phyloP scores from a whole-genome alignment of 75 land plant genomes.

The Larix kaempferi region DNA sequence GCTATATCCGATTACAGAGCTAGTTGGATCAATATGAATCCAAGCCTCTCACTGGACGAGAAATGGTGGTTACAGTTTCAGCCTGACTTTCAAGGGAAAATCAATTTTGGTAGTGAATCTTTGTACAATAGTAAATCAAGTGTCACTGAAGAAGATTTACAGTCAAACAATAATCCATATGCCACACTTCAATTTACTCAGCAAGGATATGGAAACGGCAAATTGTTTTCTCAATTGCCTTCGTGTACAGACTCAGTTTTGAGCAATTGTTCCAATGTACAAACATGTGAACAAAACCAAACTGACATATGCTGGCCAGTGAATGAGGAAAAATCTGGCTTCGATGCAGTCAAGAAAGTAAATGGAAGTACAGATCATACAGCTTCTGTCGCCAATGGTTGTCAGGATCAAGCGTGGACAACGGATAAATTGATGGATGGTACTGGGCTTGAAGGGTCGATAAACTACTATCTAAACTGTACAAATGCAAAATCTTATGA shows the following conservation, averaged over 20 bases:
- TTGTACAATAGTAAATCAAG: neutral
- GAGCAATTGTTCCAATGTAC: constrained; percentile 4
- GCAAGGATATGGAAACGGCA: neutral
- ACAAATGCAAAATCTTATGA: constrained; percentile 1
- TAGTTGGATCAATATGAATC: neutral
- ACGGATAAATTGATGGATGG: constrained; percentile 6
- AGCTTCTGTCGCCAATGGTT: neutral
- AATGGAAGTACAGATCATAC: neutral
- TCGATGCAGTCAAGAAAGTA: neutral
- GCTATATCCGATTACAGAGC: too few relatives aligned
- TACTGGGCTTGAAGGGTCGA: constrained; percentile 7
- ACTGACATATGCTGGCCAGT: neutral
- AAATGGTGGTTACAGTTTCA: constrained; percentile 13
- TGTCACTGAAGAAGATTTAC: constrained; percentile 3
- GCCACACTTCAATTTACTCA: neutral
- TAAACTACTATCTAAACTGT: constrained; percentile 2
- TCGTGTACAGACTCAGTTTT: neutral
- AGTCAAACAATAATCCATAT: neutral
- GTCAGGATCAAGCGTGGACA: neutral
- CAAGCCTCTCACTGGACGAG: constrained; percentile 8
- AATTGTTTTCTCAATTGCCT: neutral
- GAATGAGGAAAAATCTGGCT: neutral
- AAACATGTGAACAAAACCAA: neutral
- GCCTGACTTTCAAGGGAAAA: constrained; percentile 2
- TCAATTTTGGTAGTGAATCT: neutral